Evolutionary conservation across 1,284 basidiomycete species (phyloP).

Genomic region (Ceratobasidium sp.): DNA sequence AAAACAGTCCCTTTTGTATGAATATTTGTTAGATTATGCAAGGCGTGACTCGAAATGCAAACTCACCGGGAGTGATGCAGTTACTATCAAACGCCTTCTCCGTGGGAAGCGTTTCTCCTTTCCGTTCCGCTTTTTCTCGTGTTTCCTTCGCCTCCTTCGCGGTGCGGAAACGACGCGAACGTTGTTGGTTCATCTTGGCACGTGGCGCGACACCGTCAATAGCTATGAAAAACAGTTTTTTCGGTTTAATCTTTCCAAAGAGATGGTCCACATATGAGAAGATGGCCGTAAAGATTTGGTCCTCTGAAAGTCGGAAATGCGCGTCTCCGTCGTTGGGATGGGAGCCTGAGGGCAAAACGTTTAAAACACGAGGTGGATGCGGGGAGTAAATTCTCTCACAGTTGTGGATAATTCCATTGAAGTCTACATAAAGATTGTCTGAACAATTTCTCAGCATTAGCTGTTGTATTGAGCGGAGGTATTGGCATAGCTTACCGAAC

Average conservation of each 20-base stretch:
- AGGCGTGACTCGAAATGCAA: too few species aligned
- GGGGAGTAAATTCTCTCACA: constrained; percentile 68
- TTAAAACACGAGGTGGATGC: neutral
- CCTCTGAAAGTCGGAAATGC: constrained; percentile 94
- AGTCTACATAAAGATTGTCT: constrained; percentile 95
- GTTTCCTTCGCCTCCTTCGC: constrained; percentile 93
- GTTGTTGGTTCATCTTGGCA: constrained; percentile 99
- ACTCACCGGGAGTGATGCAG: constrained; percentile 96
- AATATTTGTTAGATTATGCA: too few species aligned
- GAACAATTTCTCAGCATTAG: constrained; percentile 25
- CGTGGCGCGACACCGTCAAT: constrained; percentile 98
- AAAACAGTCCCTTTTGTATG: constrained; percentile 83
- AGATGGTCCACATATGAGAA: constrained; percentile 98
- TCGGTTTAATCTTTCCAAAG: constrained; percentile 97
- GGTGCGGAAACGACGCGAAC: constrained; percentile 92
- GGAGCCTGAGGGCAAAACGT: constrained; percentile 67
- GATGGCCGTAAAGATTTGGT: constrained; percentile 97
- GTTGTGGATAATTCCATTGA: constrained; percentile 99
- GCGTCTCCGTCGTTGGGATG: constrained; percentile 96
- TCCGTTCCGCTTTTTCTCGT: constrained; percentile 85
- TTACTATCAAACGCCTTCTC: constrained; percentile 99
- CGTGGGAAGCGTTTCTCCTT: constrained; percentile 92
- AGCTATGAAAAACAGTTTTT: constrained; percentile 98
- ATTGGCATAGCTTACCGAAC: constrained; percentile 68
- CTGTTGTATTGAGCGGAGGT: constrained; percentile 19